Evolutionary conservation across 192 early-diverging fungal genomes (phyloP), one percentile per base, ranked within the genome.

Genomic region (Umbelopsis ramanniana): DNA sequence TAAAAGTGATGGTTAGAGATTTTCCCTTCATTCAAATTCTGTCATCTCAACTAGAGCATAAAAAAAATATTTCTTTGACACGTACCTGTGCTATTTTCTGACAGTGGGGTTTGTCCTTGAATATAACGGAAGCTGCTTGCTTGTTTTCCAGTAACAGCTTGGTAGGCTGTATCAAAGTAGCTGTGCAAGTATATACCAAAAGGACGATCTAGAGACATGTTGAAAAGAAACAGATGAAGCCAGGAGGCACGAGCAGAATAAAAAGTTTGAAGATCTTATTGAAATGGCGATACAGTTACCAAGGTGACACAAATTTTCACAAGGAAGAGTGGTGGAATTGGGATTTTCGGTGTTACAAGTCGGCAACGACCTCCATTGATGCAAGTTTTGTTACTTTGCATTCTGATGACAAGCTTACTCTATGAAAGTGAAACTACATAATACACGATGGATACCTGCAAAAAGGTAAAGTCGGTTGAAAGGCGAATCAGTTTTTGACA

Each of bases 191-290:
- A 21, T 40, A 68, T 33, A 38, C 67, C 67, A 68, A 68, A 68
- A 68, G 67, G 67, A 46, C 26, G 67, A 19, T 68, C 67, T 37
- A 68, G 17, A 45, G 67, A 63, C 57, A 63, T 63, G 26, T 14
- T 35, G 57, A 63, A 63, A 63, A 63, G 57, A 37, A 37, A 37
- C 29, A 63, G 57, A 35, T 35, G 26, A 29, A 63, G 48, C 48
- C 15, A 50, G 48, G 48, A 50, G 48, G n/a, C 15, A 21, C 48
- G n/a, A 50, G 19, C n/a, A 43, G 40, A 43, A 43, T 11, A 43
- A 43, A 43, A 43, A 43, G 40, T 43, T 43, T 43, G 53, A 54
- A 54, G 53, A 54, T 54, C 26, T 24, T 54, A 24, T 26, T 54
- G 22, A 22, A 54, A 54, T 29, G 12, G 26, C 26, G 53, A 22